Base-by-base conservation (phyloP, 805 yeast genomes). In the Metschnikowia amazonensis region DNA sequence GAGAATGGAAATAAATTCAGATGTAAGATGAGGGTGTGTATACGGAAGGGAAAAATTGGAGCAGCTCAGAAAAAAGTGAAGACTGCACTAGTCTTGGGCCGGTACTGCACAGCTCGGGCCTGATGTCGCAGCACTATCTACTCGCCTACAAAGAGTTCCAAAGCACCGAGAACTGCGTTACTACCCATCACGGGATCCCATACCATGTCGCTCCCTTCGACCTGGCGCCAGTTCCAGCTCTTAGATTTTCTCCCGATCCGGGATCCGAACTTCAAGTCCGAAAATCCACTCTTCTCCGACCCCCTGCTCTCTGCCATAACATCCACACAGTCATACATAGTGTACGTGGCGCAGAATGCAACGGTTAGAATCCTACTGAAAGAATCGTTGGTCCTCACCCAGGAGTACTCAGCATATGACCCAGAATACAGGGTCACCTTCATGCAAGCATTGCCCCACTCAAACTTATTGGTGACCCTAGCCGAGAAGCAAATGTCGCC, bases 181-280 rank as follows among this genome's bases (percentile, higher is more conserved):
- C 21, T 20, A 29, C 44, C 33, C 44, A 8, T 6, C 11, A 3
- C 13, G 29, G 30, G 36, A 23, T 4, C 28, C n/a, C 28, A 13
- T 13, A 25, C 9, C 44, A 53, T 56, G 61, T 48, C 55, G 24
- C 49, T 51, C 25, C 60, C 63, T 17, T 45, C 55, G 8, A 49
- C 64, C 35, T 86, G 90, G 90, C 72, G 92, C 48, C 96, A 86
- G 59, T 86, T 92, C 65, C 88, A 87, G 49, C 86, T 92, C 64
- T 89, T 86, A 62, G 96, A 89, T 43, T 75, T 79, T 30, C 75
- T 82, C 0, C 97, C 97, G 5, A 84, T 94, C 16, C 69, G 82
- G 49, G 99, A 94, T 60, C 98, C 98, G 4, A 70, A 77, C 48
- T 74, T 77, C 46, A 82, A 83, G 5, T 70, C 84, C 0, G 72